Evolutionary conservation across 495 filamentous ascomycete genomes (phyloP).

Genomic region (Xylaria sp.): DNA sequence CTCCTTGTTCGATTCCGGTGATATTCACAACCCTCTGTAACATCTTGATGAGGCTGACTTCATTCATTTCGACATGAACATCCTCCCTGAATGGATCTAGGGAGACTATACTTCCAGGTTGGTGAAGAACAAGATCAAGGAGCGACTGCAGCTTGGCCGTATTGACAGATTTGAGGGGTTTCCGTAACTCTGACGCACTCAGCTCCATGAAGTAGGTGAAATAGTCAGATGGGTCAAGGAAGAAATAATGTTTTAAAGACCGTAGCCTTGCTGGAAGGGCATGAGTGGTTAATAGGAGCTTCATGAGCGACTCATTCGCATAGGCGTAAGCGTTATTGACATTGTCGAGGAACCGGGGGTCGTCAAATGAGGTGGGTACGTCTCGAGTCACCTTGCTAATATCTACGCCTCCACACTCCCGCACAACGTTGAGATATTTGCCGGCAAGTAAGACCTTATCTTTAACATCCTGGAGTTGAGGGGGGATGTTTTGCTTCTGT

Average conservation of each 20-base stretch:
- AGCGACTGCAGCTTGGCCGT: slow-evolving; percentile 91
- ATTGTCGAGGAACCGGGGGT: slow-evolving; percentile 88
- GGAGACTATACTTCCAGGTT: slow-evolving; percentile 92
- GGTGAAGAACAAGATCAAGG: slow-evolving; percentile 90
- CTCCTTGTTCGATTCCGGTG: slow-evolving; percentile 89
- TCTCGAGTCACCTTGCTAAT: slow-evolving; percentile 88
- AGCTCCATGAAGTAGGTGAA: slow-evolving; percentile 98
- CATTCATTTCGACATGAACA: slow-evolving; percentile 96
- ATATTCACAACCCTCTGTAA: slow-evolving; percentile 96
- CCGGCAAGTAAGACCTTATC: slow-evolving; percentile 94
- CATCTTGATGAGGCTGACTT: slow-evolving; percentile 87
- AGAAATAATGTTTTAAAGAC: slow-evolving; percentile 98
- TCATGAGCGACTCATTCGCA: slow-evolving; percentile 92
- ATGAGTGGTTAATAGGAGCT: slow-evolving; percentile 90
- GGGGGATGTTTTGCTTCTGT: slow-evolving; percentile 86
- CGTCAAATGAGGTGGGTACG: slow-evolving; percentile 90
- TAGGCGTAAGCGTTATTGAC: slow-evolving; percentile 94
- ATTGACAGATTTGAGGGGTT: slow-evolving; percentile 86
- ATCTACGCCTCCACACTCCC: slow-evolving; percentile 96
- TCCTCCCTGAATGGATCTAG: slow-evolving; percentile 98
- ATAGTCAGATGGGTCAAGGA: slow-evolving; percentile 96
- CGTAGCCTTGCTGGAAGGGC: slow-evolving; percentile 83
- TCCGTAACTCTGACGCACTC: slow-evolving; percentile 82
- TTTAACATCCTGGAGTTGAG: slow-evolving; percentile 88
- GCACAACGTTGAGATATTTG: slow-evolving; percentile 97